Conservation (phyloP, 2,329 filamentous ascomycete species). For the Fusarium dlaminii region DNA sequence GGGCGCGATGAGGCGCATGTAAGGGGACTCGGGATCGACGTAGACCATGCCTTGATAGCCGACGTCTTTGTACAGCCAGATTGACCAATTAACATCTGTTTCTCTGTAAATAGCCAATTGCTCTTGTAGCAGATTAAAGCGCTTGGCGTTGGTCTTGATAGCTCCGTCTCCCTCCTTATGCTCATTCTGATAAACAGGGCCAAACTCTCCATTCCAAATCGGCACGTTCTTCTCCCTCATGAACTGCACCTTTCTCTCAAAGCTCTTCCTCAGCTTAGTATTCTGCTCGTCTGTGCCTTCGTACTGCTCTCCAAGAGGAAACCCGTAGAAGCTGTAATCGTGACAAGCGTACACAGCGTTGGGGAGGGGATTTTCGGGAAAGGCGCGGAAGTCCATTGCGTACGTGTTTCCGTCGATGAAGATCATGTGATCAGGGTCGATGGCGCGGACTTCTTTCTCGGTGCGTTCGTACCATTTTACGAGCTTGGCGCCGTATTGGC, state of each 20-base stretch:
- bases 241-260: constrained; percentile 55
- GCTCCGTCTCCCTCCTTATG: constrained; percentile 48
- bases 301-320: constrained; percentile 55
- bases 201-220: constrained; percentile 63
- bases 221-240: constrained; percentile 53
- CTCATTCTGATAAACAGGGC: constrained; percentile 57
- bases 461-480: constrained; percentile 53
- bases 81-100: constrained; percentile 61
- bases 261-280: constrained; percentile 50
- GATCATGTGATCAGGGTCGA: constrained; percentile 60
- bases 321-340: constrained; percentile 63
- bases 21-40: constrained; percentile 55
- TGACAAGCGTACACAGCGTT: constrained; percentile 63
- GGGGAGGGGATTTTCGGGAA: constrained; percentile 53
- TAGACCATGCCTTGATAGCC: constrained; percentile 66
- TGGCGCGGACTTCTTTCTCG: constrained; percentile 51
- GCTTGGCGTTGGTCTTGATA: constrained; percentile 51
- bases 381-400: constrained; percentile 59
- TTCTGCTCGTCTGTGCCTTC: constrained; percentile 54
- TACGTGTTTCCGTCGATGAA: constrained; percentile 64
- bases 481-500: constrained; percentile 43
- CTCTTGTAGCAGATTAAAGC: constrained; percentile 54
- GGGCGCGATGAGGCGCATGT: constrained; percentile 60
- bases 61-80: constrained; percentile 69
- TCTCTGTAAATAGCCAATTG: constrained; percentile 52